Evolutionary conservation across 2,329 filamentous ascomycete species (phyloP).

Genomic region (Penicillium sp.): DNA sequence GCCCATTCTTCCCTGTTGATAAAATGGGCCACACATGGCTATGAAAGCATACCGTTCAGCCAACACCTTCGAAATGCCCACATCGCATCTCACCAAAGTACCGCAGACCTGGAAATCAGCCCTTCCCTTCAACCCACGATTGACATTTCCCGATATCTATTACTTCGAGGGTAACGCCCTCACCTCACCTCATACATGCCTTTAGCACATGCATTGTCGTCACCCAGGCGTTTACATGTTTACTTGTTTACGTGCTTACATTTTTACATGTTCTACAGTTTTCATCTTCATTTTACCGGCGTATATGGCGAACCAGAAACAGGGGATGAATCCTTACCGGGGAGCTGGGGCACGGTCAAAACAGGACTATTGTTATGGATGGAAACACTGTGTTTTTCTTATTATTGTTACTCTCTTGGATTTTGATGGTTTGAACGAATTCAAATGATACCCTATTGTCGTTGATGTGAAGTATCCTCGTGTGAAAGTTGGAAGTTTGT

Average conservation of each 20-base stretch:
- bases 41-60: conserved; percentile 17
- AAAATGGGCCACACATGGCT: conserved; percentile 31
- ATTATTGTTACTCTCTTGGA: conserved; percentile 11
- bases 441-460: conserved; percentile 33
- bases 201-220: conserved; percentile 3
- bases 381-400: neutral
- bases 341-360: conserved; percentile 6
- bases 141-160: neutral
- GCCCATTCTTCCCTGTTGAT: conserved; percentile 47
- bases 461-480: conserved; percentile 12
- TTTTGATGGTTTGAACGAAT: conserved; percentile 28
- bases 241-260: conserved; percentile 2
- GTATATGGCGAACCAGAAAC: conserved; percentile 28
- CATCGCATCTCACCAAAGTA: neutral
- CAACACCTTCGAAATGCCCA: too few relatives aligned
- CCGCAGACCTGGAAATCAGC: neutral
- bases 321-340: neutral
- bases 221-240: conserved; percentile 15
- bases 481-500: conserved; percentile 7
- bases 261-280: conserved; percentile 11
- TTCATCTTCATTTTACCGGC: conserved; percentile 16
- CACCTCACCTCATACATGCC: neutral
- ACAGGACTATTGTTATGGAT: neutral
- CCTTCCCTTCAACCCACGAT: neutral
- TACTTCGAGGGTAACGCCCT: neutral